Conservation (phyloP, 2,329 filamentous ascomycete genomes). For the Verticillium albo-atrum region DNA sequence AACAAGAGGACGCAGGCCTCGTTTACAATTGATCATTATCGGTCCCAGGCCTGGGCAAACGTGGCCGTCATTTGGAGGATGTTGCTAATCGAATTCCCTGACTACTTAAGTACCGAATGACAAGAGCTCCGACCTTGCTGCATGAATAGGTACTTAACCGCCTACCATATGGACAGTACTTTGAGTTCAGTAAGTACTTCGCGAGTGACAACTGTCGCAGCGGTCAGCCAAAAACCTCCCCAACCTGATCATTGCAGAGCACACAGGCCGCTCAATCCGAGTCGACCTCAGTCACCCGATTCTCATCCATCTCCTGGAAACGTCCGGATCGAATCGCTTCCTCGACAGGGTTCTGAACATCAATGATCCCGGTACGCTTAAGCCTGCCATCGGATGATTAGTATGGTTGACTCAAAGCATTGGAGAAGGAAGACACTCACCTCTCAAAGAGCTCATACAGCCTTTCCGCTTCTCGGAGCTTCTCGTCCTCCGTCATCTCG, state of each 20-base stretch:
- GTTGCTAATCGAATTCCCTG: too few relatives aligned
- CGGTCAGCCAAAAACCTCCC: neutral
- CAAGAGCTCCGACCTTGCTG: too few relatives aligned
- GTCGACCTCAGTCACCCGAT: conserved; percentile 40
- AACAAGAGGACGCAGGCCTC: too few relatives aligned
- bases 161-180: too few relatives aligned
- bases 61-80: too few relatives aligned
- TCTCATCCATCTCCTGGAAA: conserved; percentile 63
- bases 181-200: too few relatives aligned
- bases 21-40: too few relatives aligned
- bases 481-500: conserved; percentile 88
- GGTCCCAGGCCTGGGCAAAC: too few relatives aligned
- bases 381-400: conserved; percentile 35
- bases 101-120: too few relatives aligned
- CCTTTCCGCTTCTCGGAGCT: conserved; percentile 83
- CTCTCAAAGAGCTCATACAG: conserved; percentile 89
- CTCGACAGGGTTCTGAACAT: conserved; percentile 75
- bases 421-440: conserved; percentile 34
- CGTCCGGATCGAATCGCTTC: conserved; percentile 64
- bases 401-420: neutral
- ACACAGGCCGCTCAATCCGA: conserved; percentile 5
- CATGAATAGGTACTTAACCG: too few relatives aligned
- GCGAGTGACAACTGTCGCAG: neutral
- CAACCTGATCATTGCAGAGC: too few relatives aligned
- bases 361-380: conserved; percentile 69